These are phyloP conservation scores for Hyaloscypha bicolor DNA, from an alignment of 495 filamentous ascomycete species.

Conservation along the genomic window DNA sequence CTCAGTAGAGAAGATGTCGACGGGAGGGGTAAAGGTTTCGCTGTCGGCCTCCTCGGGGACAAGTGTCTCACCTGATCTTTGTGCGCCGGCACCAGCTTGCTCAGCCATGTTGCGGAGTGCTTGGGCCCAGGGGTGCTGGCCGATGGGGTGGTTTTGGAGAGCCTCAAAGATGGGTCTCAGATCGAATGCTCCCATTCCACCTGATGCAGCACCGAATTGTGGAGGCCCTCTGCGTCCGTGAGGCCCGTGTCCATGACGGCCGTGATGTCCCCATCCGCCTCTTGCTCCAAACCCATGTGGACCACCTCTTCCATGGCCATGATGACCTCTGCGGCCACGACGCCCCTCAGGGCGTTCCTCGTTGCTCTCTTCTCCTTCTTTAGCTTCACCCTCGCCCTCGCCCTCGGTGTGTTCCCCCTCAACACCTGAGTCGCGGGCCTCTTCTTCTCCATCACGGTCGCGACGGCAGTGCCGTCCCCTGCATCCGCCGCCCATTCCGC, in stretches of 20 bases:
- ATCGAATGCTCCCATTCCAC: slow-evolving; percentile 35
- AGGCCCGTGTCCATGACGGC: slow-evolving; percentile 24
- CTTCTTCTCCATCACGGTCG: slow-evolving; percentile 9
- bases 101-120: slow-evolving; percentile 42
- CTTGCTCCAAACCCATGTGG: slow-evolving; percentile 21
- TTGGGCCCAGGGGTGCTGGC: slow-evolving; percentile 44
- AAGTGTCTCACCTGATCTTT: slow-evolving; percentile 28
- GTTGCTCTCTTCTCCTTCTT: background rate
- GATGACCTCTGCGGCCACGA: slow-evolving; percentile 25
- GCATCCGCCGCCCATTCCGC: slow-evolving; percentile 1
- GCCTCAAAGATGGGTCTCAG: slow-evolving; percentile 36
- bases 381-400: slow-evolving; percentile 6
- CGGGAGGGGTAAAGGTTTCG: slow-evolving; percentile 60
- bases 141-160: slow-evolving; percentile 41
- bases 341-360: slow-evolving; percentile 4
- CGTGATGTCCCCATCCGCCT: slow-evolving; percentile 24
- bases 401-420: slow-evolving; percentile 19
- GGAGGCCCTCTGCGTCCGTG: slow-evolving; percentile 27
- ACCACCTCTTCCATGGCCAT: slow-evolving; percentile 25
- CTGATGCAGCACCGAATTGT: slow-evolving; percentile 26
- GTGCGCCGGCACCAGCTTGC: slow-evolving; percentile 32
- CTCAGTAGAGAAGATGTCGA: slow-evolving; percentile 73
- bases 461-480: slow-evolving; percentile 20
- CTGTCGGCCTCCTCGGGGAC: slow-evolving; percentile 37
- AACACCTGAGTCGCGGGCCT: slow-evolving; percentile 14